Evolutionary conservation across 169 alveolate genomes (phyloP).

Genomic region (Plasmodium berghei): DNA sequence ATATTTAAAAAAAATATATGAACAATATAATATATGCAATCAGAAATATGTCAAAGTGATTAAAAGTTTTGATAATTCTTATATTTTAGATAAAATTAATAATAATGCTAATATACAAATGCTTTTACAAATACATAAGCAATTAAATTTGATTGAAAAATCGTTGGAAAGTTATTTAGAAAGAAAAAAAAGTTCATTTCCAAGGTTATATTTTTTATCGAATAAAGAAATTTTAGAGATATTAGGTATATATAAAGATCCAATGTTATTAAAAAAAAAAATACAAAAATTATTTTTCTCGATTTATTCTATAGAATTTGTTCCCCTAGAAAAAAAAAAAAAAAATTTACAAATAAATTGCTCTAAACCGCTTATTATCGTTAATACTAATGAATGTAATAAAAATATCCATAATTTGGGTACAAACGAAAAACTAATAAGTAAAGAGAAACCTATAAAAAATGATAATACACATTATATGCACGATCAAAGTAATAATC

Average conservation of each 20-base stretch:
- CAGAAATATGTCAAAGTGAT: constrained; percentile 82
- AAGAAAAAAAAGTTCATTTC: constrained; percentile 93
- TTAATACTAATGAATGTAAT: not conserved
- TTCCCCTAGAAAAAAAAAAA: constrained; percentile 75
- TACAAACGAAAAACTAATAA: not conserved
- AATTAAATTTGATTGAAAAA: constrained; percentile 93
- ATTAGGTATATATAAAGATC: constrained; percentile 94
- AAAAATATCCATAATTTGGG: constrained; percentile 13
- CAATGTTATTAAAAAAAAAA: constrained; percentile 92
- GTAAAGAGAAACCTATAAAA: constrained; percentile 5
- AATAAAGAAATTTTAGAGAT: constrained; percentile 95
- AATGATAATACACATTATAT: not conserved
- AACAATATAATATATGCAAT: constrained; percentile 85
- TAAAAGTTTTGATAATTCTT: constrained; percentile 63
- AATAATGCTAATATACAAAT: constrained; percentile 87
- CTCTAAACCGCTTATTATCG: constrained; percentile 5
- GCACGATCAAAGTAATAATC: not conserved
- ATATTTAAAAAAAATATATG: constrained; percentile 83
- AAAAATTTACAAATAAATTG: constrained; percentile 27
- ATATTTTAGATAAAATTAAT: constrained; percentile 81
- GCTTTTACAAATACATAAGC: constrained; percentile 82
- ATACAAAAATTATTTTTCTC: constrained; percentile 95
- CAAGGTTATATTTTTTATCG: constrained; percentile 96
- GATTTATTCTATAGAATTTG: constrained; percentile 87
- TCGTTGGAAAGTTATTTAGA: constrained; percentile 94